A percentile compares a stretch with the other conserved stretches of the same genome.
These are phyloP conservation scores for Crinitomyces ghanaensis DNA, from an alignment of 805 yeast species.

Conservation along the genomic window DNA sequence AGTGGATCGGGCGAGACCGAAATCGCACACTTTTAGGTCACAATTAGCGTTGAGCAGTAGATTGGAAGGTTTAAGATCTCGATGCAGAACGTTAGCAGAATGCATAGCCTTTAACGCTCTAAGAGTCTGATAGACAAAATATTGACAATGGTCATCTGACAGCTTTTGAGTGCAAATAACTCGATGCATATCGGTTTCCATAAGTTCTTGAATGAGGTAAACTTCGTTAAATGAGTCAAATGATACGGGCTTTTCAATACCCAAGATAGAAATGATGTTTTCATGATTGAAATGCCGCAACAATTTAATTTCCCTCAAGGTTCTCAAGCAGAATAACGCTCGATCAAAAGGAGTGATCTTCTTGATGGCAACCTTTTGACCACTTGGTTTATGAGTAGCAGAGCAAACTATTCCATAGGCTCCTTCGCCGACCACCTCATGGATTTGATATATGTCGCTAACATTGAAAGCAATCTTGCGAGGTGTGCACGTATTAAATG, in stretches of 20 bases:
- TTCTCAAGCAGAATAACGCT: constrained; percentile 77
- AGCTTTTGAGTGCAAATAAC: constrained; percentile 82
- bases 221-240: constrained; percentile 76
- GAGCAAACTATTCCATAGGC: constrained; percentile 92
- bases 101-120: constrained; percentile 86
- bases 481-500: too few species aligned
- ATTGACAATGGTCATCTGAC: constrained; percentile 88
- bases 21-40: constrained; percentile 88
- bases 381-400: constrained; percentile 76
- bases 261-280: constrained; percentile 80
- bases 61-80: constrained; percentile 88
- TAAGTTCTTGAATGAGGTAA: constrained; percentile 68
- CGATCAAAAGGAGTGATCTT: constrained; percentile 89
- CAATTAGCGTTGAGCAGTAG: constrained; percentile 81
- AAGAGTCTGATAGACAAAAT: constrained; percentile 82
- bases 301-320: constrained; percentile 79
- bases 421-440: constrained; percentile 86
- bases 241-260: constrained; percentile 72
- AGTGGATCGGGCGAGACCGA: constrained; percentile 74
- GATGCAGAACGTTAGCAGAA: constrained; percentile 85
- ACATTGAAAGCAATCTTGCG: constrained; percentile 61
- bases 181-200: constrained; percentile 98
- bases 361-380: constrained; percentile 87
- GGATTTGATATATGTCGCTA: constrained; percentile 73
- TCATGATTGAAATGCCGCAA: constrained; percentile 88